phyloP scores from a whole-genome alignment of 768 basidiomycete genomes.

The Mycena pura region DNA sequence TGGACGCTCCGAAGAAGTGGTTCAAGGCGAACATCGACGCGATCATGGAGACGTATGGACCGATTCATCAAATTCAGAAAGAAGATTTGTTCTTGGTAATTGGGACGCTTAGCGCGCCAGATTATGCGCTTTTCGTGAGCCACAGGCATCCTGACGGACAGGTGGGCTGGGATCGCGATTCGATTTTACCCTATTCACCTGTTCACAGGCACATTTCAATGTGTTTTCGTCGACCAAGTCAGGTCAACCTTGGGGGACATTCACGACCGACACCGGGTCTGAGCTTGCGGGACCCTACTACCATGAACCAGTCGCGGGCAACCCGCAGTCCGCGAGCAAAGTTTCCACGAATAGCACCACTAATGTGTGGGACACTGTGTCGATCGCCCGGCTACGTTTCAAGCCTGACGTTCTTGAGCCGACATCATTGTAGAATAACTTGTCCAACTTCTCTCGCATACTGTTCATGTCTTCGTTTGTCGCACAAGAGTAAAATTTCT shows the following conservation, averaged over 20 bases:
- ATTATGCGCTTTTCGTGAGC: slow-evolving; percentile 64
- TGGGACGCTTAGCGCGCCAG: slow-evolving; percentile 61
- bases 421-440: slow-evolving; percentile 54
- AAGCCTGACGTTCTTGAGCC: slow-evolving; percentile 65
- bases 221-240: slow-evolving; percentile 58
- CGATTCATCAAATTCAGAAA: slow-evolving; percentile 39
- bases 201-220: slow-evolving; percentile 67
- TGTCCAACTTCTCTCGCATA: too few species aligned
- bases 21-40: slow-evolving; percentile 58
- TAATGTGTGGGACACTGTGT: slow-evolving; percentile 60
- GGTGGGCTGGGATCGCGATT: slow-evolving; percentile 36
- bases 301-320: slow-evolving; percentile 44
- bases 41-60: slow-evolving; percentile 52
- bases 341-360: slow-evolving; percentile 50
- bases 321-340: slow-evolving; percentile 54
- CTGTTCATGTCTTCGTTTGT: too few species aligned
- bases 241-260: slow-evolving; percentile 77
- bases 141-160: slow-evolving; percentile 65
- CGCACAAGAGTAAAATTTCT: too few species aligned
- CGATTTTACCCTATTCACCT: background rate
- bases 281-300: slow-evolving; percentile 55
- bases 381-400: slow-evolving; percentile 71
- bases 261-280: slow-evolving; percentile 61
- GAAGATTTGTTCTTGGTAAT: slow-evolving; percentile 57
- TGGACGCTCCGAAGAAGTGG: slow-evolving; percentile 59